These are phyloP conservation scores for Phytophthora nicotianae DNA, from an alignment of 352 stramenopile species.

Conservation along the genomic window DNA sequence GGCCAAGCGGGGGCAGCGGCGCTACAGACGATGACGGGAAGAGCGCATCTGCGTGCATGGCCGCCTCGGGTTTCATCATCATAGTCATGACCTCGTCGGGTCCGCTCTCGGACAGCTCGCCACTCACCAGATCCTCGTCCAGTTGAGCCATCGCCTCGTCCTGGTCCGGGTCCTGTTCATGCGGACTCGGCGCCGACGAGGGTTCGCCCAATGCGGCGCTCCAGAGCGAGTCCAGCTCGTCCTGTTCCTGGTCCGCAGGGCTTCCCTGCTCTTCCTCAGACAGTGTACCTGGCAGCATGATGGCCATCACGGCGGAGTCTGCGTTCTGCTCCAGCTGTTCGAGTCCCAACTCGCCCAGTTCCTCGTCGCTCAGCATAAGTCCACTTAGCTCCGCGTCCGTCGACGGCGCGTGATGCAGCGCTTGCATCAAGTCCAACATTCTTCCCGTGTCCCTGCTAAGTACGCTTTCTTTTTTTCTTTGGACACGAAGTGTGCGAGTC, in stretches of 20 bases:
- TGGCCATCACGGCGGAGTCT: conserved; percentile 26
- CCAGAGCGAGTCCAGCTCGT: conserved; percentile 39
- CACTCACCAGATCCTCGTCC: conserved; percentile 35
- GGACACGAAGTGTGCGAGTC: neutral
- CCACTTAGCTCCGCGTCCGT: conserved; percentile 27
- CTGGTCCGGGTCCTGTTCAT: conserved; percentile 1
- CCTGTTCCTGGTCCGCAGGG: conserved; percentile 19
- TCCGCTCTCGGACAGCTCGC: conserved; percentile 37
- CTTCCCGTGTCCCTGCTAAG: conserved; percentile 7
- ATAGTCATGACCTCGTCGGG: conserved; percentile 45
- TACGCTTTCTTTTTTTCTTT: conserved; percentile 8
- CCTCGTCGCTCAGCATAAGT: conserved; percentile 35
- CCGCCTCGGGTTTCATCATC: conserved; percentile 32
- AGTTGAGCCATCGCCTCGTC: conserved; percentile 18
- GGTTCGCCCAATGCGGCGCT: conserved; percentile 30
- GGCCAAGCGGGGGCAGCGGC: conserved; percentile 22
- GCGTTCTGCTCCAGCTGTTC: conserved; percentile 34
- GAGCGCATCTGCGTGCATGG: conserved; percentile 30
- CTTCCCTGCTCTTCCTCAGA: conserved; percentile 29
- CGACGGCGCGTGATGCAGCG: conserved; percentile 23
- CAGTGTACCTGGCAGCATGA: conserved; percentile 32
- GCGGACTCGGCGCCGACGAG: conserved; percentile 10
- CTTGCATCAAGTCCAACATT: conserved; percentile 43
- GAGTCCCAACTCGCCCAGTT: conserved; percentile 31
- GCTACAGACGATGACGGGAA: conserved; percentile 31